Base-by-base conservation (phyloP, 2,329 filamentous ascomycete species). In the Alternaria infectoria region DNA sequence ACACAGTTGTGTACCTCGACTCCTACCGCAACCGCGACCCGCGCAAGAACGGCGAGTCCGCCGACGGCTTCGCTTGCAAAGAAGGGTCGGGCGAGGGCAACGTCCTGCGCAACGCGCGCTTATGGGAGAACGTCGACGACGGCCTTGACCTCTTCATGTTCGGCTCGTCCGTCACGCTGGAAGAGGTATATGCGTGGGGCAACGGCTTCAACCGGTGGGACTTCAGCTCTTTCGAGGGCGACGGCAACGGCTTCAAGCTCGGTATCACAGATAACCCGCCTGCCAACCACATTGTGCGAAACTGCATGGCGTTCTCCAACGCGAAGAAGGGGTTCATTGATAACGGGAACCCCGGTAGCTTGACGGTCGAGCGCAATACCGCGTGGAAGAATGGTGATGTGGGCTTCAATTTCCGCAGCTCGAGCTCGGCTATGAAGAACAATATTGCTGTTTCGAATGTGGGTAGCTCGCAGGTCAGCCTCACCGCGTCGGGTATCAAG, bases 111-210 rank as follows among this genome's bases (percentile, higher is more conserved):
- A 82, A 82, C 10, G 80, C 82, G 0, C 79, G 84, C n/a, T 74
- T 85, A 0, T 85, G 83, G 82, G 80, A 85, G 54, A 85, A 86
- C 32, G 84, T 85, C 5, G 84, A 85, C 25, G 83, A 86, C 54
- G 83, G 84, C 4, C 73, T 84, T 2, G 82, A 84, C 66, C 74
- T 84, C 1, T 84, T 69, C 69, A 73, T 75, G 74, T 84, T 84
- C 57, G 79, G 77, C 36, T 82, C 80, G 2, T 69, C 80, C 5
- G 68, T 84, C 7, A 83, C 81, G 0, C 74, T 85, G 32, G 77
- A 83, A 25, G 82, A 85, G 46, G 81, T 81, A 0, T 77, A 83
- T 47, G 71, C 82, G 0, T 85, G 81, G 81, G 82, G 82, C 25
- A 85, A 85, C 54, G 83, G 83, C 8, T 74, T 82, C 64, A 81